phyloP scores from a whole-genome alignment of 495 filamentous ascomycete species.

The Hyaloscypha hepaticicola region DNA sequence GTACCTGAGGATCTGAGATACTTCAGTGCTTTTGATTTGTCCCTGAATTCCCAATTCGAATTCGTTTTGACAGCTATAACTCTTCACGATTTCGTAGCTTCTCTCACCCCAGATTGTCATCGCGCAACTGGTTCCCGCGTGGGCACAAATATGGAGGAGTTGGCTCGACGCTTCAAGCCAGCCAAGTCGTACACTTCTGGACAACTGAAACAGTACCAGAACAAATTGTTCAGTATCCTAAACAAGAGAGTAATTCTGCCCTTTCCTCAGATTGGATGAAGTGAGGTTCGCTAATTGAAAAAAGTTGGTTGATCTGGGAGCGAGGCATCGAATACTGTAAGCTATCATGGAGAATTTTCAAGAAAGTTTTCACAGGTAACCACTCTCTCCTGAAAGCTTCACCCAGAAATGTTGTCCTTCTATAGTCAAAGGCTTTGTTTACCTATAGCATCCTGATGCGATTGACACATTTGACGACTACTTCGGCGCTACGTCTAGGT shows the following conservation, averaged over 20 bases:
- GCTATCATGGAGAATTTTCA: neutral
- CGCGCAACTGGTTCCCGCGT: neutral
- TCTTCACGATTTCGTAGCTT: neutral
- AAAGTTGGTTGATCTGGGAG: constrained; percentile 20
- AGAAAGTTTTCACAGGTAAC: neutral
- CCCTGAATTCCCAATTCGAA: neutral
- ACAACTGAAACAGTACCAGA: constrained; percentile 1
- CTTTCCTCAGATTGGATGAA: neutral
- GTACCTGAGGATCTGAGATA: constrained; percentile 1
- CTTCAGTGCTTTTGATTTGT: constrained; percentile 15
- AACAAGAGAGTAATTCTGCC: neutral
- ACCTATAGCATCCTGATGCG: constrained; percentile 24
- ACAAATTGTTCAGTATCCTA: neutral
- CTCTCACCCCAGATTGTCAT: neutral
- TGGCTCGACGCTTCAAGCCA: constrained; percentile 1
- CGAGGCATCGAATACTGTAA: constrained; percentile 21
- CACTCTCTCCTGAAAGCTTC: neutral
- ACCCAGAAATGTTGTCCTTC: constrained; percentile 13
- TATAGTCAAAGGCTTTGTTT: constrained; percentile 14
- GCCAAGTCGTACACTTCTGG: neutral
- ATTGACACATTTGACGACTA: constrained; percentile 23
- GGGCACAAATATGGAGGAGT: neutral
- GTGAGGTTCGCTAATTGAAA: neutral
- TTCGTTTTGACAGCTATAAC: neutral
- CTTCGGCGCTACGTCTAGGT: constrained; percentile 14